Evolutionary conservation across 495 filamentous ascomycete genomes (phyloP).

Genomic region (Lophiotrema nucula): DNA sequence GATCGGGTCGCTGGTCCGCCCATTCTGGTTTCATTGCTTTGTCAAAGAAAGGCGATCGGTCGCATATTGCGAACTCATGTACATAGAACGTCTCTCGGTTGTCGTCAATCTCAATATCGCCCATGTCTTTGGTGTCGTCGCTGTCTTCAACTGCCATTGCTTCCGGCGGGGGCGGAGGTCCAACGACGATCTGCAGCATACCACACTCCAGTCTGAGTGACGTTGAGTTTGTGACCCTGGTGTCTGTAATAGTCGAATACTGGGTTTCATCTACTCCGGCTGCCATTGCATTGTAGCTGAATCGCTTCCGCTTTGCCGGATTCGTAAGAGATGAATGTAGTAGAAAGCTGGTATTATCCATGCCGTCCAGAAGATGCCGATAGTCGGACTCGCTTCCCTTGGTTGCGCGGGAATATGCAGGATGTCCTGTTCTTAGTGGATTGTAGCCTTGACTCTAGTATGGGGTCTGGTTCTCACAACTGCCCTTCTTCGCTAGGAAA

Average conservation of each 20-base stretch:
- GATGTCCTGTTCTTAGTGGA: too few species aligned
- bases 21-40: constrained; percentile 27
- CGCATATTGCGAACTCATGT: constrained; percentile 21
- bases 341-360: too few species aligned
- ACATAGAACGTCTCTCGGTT: constrained; percentile 7
- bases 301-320: not conserved
- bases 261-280: not conserved
- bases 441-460: too few species aligned
- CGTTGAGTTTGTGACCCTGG: not conserved
- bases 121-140: too few species aligned
- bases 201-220: not conserved
- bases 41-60: constrained; percentile 15
- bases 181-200: not conserved
- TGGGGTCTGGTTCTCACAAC: too few species aligned
- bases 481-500: too few species aligned
- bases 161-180: too few species aligned
- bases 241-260: not conserved
- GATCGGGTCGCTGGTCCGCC: not conserved
- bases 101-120: constrained; percentile 10
- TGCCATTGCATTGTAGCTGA: not conserved
- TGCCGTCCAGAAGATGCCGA: too few species aligned
- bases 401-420: too few species aligned
- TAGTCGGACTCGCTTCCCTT: too few species aligned
- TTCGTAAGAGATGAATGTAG: too few species aligned
- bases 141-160: too few species aligned